Conservation (phyloP, 306 rosid genomes). For the Trifolium pratense region DNA sequence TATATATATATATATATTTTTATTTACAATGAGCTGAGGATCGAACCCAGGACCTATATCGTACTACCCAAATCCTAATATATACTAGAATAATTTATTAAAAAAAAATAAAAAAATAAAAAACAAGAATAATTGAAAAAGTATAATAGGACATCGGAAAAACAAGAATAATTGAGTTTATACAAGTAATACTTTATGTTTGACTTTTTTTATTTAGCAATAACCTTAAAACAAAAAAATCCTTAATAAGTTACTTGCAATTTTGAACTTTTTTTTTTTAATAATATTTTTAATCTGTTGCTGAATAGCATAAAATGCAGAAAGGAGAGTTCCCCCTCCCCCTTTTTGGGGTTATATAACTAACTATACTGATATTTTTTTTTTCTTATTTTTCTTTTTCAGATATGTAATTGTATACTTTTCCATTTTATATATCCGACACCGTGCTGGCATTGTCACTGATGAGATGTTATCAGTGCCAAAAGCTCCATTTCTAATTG, state of each 20-base stretch:
- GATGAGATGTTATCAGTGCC: slow-evolving; percentile 88
- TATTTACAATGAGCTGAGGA: too few species aligned
- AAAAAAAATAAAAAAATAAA: too few species aligned
- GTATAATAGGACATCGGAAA: not conserved
- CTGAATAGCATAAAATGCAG: slow-evolving; percentile 9
- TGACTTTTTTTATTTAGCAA: not conserved
- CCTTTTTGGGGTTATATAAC: slow-evolving; percentile 10
- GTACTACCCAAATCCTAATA: too few species aligned
- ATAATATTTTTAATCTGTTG: not conserved
- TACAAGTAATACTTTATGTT: not conserved
- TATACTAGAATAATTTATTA: too few species aligned
- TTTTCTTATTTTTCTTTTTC: slow-evolving; percentile 50
- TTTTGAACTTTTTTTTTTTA: not conserved
- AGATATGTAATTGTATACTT: slow-evolving; percentile 86
- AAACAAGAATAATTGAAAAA: not conserved
- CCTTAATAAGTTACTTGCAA: not conserved
- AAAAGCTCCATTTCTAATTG: slow-evolving; percentile 78
- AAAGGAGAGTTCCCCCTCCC: not conserved
- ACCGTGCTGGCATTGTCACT: slow-evolving; percentile 77
- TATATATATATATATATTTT: too few species aligned
- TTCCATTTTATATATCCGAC: slow-evolving; percentile 71
- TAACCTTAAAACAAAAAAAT: slow-evolving; percentile 18
- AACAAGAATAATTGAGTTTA: not conserved
- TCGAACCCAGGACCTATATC: too few species aligned
- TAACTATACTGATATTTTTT: slow-evolving; percentile 30